Percentiles rank a stretch among this genome's conserved stretches.
Evolutionary conservation across 257 asterid species (phyloP).

Genomic region (Solanum raphanifolium): DNA sequence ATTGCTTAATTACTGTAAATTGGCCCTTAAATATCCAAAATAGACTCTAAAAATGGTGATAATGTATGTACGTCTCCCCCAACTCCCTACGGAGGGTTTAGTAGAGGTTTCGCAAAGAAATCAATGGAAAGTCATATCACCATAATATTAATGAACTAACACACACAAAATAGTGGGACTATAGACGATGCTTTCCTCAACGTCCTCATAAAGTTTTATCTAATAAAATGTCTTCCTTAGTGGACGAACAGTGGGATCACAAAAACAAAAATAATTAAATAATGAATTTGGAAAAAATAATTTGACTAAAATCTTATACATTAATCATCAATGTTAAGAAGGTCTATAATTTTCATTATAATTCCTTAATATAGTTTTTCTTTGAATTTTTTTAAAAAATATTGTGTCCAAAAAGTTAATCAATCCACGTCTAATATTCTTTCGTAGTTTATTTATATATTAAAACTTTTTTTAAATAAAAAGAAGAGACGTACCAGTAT

Average conservation of each 20-base stretch:
- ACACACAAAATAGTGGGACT: too few species aligned
- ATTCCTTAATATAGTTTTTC: not conserved
- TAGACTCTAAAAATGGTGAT: too few species aligned
- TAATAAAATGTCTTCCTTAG: not conserved
- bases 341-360: not conserved
- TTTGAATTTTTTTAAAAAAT: not conserved
- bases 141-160: too few species aligned
- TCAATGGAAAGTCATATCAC: accelerated
- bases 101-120: accelerated
- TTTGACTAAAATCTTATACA: not conserved
- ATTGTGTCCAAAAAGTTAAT: not conserved
- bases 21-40: too few species aligned
- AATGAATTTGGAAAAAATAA: not conserved
- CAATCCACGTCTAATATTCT: not conserved
- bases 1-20: too few species aligned
- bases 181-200: too few species aligned
- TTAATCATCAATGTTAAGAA: not conserved
- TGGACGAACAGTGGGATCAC: not conserved
- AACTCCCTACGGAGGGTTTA: accelerated
- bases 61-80: too few species aligned
- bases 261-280: not conserved
- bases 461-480: not conserved
- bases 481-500: not conserved
- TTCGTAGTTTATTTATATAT: not conserved
- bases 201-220: accelerated